Evolutionary conservation across 2,329 filamentous ascomycete genomes (phyloP), one percentile per base, ranked within the genome.

Genomic region (Lasiodiplodia sp.): DNA sequence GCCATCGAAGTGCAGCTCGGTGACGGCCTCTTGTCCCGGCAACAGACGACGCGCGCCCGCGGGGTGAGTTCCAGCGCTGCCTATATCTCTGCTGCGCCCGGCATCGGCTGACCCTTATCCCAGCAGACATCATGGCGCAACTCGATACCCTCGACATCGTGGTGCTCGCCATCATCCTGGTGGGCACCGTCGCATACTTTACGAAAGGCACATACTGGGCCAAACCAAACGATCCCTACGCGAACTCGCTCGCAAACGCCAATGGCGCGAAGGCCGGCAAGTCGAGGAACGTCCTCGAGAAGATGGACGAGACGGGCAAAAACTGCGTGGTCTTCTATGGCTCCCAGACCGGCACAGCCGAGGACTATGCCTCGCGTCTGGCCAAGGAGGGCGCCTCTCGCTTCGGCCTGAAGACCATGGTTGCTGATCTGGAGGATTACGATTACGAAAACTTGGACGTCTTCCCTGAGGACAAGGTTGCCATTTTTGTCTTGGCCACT

Each of bases 321-420:
- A 98, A 99, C 84, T 97, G 95, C 81, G 91, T 99, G 72, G 91
- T 99, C 76, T 97, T 99, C 86, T 99, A 97, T 79, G 96, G 96
- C 73, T 99, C 96, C 38, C 96, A 99, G 84, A 99, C 96, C 23
- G 96, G 96, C 76, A 99, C 96, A 51, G 96, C 96, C 62, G 96
- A 99, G 83, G 96, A 99, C 81, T 99, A 99, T 78, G 96, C 96
- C 72, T 97, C 95, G 14, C 89, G 96, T 75, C 85, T 99, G 74
- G 94, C 96, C 73, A 99, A 99, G 86, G 96, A 99, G 82, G 96
- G 96, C 76, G 95, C 95, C 81, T 97, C 95, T 76, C 89, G 96
- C 71, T 99, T 97, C 78, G 96, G 96, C 47, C 87, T 99, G 71
- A 96, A 97, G 83, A 97, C 95, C 71, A 98, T 99, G 94, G 94